A percentile compares a stretch with the other conserved stretches of the same genome.
Evolutionary conservation across 768 basidiomycete genomes (phyloP).

Genomic region (Lactifluus rugatus): DNA sequence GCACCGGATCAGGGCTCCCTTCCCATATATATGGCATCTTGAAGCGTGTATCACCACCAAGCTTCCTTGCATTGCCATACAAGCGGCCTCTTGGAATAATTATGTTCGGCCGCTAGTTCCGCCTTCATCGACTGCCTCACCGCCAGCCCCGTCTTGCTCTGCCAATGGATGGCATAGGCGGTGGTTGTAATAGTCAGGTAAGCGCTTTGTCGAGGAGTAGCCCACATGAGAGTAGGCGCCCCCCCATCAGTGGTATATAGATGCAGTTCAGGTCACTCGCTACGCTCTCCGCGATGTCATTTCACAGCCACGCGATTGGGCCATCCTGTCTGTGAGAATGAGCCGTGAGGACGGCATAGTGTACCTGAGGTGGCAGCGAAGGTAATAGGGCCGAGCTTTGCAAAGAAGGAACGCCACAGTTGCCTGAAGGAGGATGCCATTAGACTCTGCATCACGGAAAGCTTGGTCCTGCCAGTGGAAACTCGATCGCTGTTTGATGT

Average conservation of each 20-base stretch:
- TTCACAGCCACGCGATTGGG: slow-evolving; percentile 68
- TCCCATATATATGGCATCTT: slow-evolving; percentile 83
- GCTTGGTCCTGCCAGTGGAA: background rate
- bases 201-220: slow-evolving; percentile 86
- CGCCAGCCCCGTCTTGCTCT: too few species aligned
- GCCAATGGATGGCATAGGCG: background rate
- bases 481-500: background rate
- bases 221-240: slow-evolving; percentile 75
- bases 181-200: slow-evolving; percentile 32
- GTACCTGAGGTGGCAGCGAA: slow-evolving; percentile 97
- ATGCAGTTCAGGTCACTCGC: slow-evolving; percentile 82
- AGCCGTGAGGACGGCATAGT: slow-evolving; percentile 55
- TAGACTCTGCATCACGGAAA: slow-evolving; percentile 41
- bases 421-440: slow-evolving; percentile 63
- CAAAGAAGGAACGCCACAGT: slow-evolving; percentile 64
- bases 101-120: slow-evolving; percentile 87
- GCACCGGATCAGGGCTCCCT: slow-evolving; percentile 67
- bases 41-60: slow-evolving; percentile 58
- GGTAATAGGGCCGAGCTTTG: slow-evolving; percentile 71
- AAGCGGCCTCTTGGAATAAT: slow-evolving; percentile 78
- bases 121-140: slow-evolving; percentile 63
- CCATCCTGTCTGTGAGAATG: slow-evolving; percentile 42
- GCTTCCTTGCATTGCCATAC: slow-evolving; percentile 37
- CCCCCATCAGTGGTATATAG: slow-evolving; percentile 69
- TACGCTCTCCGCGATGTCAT: slow-evolving; percentile 78